Base-by-base conservation (phyloP, 495 filamentous ascomycete species). In the Podospora appendiculata region DNA sequence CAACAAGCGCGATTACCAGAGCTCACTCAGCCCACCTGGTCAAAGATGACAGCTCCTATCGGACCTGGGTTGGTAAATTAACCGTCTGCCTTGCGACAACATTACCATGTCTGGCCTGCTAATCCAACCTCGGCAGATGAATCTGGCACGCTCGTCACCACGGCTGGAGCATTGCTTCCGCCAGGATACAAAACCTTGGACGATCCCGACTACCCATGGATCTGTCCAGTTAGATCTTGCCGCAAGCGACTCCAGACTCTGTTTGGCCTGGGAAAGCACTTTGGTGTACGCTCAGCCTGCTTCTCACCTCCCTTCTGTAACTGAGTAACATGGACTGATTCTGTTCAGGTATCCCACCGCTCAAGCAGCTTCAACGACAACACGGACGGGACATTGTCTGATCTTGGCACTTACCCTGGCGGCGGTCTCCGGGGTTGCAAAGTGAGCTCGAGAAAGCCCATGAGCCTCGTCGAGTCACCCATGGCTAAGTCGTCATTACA, bases 211-310 rank as follows among this genome's bases (percentile, higher is more conserved):
- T 53, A 51, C 35, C 61, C 58, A 0, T 68, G 65, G 65, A 55
- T 66, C 9, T 68, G 65, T 43, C 63, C 63, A 2, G 40, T 66
- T 4, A 53, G 65, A n/a, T 56, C 53, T 6, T 68, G 65, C 45
- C 50, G 63, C 14, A 45, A 41, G 18, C 4, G 59, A 25, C 57
- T 63, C 34, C 25, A 53, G 4, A 55, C 34, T 6, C 45, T 68
- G 1, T 6, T 12, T 0, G 58, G 63, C 8, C 38, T 68, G 11
- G 57, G 57, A 8, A 51, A 45, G 36, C 65, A 68, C 17, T 68
- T 63, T 41, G 52, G 50, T 46, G 58, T 61, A 16, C 9, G 62
- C 56, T 14, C 5, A 16, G 36, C 40, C 40, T 4, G 32, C 17
- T n/a, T 11, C 5, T 34, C 12, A 14, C 16, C 32, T 2, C 8